phyloP scores from a whole-genome alignment of 2,329 filamentous ascomycete genomes.

The Talaromyces piceae region DNA sequence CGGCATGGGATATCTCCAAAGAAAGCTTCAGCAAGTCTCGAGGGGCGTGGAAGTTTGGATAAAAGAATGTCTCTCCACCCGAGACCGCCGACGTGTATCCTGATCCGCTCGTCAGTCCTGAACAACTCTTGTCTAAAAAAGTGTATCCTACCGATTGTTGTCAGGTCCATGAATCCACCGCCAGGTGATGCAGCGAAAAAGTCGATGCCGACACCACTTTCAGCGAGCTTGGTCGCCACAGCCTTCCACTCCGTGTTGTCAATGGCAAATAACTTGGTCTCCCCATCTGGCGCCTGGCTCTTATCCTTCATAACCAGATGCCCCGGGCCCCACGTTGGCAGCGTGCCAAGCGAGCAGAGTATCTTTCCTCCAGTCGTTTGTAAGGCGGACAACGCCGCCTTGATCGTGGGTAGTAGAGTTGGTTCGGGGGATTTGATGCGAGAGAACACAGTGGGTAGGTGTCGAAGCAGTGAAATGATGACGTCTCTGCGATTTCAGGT shows the following conservation, averaged over 20 bases:
- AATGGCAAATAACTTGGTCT: constrained; percentile 85
- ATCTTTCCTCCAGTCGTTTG: constrained; percentile 87
- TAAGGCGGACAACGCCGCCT: constrained; percentile 75
- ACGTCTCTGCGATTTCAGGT: constrained; percentile 46
- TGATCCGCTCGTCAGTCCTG: constrained; percentile 20
- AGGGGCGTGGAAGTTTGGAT: constrained; percentile 87
- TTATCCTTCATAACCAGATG: constrained; percentile 81
- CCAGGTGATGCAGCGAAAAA: constrained; percentile 91
- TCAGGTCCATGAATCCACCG: constrained; percentile 86
- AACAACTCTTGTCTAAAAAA: constrained; percentile 10
- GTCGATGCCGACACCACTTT: constrained; percentile 78
- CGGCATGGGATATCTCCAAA: constrained; percentile 75
- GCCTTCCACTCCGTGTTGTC: constrained; percentile 87
- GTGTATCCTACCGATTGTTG: constrained; percentile 64
- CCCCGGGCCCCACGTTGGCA: constrained; percentile 88
- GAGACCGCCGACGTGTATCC: constrained; percentile 79
- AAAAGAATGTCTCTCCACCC: constrained; percentile 95
- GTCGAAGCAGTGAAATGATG: constrained; percentile 77
- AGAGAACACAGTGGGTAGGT: constrained; percentile 79
- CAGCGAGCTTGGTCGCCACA: constrained; percentile 76
- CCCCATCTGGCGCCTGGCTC: constrained; percentile 74
- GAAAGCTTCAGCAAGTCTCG: constrained; percentile 78
- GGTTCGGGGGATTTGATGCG: constrained; percentile 85
- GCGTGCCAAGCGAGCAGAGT: constrained; percentile 74
- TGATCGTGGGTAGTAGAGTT: constrained; percentile 74